Percentiles rank a stretch among this genome's conserved stretches.
These are phyloP conservation scores for Entomortierella parvispora DNA, from an alignment of 192 early-diverging fungal genomes.

Conservation along the genomic window DNA sequence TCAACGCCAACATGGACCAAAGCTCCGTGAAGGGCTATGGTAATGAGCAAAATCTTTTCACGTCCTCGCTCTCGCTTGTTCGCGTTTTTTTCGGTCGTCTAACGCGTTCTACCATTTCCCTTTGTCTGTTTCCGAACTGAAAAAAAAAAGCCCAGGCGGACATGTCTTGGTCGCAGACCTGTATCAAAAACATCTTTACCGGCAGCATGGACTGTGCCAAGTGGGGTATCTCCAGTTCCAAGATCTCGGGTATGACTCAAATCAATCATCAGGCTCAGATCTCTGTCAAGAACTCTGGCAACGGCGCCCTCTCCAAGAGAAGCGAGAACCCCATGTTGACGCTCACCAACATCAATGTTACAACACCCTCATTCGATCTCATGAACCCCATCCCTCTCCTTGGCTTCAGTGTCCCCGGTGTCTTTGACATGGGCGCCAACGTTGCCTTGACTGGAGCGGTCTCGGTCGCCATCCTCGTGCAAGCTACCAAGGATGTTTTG, in stretches of 20 bases:
- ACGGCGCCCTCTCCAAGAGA: slow-evolving; percentile 3
- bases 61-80: not conserved
- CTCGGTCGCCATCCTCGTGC: slow-evolving; percentile 20
- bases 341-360: slow-evolving; percentile 27
- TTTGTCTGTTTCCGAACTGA: not conserved
- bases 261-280: slow-evolving; percentile 27
- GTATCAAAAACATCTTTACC: slow-evolving; percentile 41
- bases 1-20: slow-evolving; percentile 27
- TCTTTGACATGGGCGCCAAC: slow-evolving; percentile 39
- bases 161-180: slow-evolving; percentile 43
- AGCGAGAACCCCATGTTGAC: slow-evolving; percentile 18
- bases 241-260: slow-evolving; percentile 36
- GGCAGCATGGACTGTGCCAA: slow-evolving; percentile 33
- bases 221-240: slow-evolving; percentile 34
- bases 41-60: not conserved
- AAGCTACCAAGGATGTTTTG: slow-evolving; percentile 38
- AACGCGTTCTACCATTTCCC: not conserved
- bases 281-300: slow-evolving; percentile 12
- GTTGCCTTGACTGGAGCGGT: slow-evolving; percentile 11
- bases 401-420: slow-evolving; percentile 38
- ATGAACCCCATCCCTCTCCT: slow-evolving; percentile 22
- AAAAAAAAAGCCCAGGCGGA: slow-evolving; percentile 38
- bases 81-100: not conserved
- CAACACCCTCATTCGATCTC: slow-evolving; percentile 19
- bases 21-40: slow-evolving; percentile 37